Conservation (phyloP, 192 early-diverging fungal species). For the Rhizoclosmatium sp. region DNA sequence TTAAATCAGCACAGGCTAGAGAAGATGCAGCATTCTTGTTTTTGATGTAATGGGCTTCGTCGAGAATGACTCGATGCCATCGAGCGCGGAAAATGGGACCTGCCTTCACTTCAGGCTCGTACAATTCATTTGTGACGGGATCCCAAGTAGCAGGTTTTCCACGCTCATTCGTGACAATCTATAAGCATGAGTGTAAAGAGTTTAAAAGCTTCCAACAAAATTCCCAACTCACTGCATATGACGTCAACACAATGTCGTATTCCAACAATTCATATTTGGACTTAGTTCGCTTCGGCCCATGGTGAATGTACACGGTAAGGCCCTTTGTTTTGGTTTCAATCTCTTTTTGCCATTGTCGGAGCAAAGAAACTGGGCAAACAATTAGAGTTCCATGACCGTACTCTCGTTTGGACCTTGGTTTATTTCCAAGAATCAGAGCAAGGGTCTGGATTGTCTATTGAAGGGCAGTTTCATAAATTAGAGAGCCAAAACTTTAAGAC, state of each 20-base stretch:
- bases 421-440: constrained; percentile 12
- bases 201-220: not conserved
- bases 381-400: constrained; percentile 8
- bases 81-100: constrained; percentile 44
- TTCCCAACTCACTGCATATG: not conserved
- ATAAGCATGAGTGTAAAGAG: not conserved
- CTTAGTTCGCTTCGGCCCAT: constrained; percentile 21
- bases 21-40: constrained; percentile 43
- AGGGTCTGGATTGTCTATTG: constrained; percentile 27
- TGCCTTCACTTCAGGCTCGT: not conserved
- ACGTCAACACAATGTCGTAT: constrained; percentile 17
- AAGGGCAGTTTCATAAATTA: constrained; percentile 27
- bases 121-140: not conserved
- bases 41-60: constrained; percentile 58
- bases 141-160: not conserved
- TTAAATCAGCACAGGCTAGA: constrained; percentile 32
- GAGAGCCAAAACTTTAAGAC: no score
- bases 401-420: not conserved
- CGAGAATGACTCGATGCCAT: constrained; percentile 47
- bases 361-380: constrained; percentile 20
- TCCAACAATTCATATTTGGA: not conserved
- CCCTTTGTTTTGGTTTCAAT: constrained; percentile 7
- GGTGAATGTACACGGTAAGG: constrained; percentile 13
- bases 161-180: not conserved
- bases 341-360: constrained; percentile 16